phyloP scores from a whole-genome alignment of 441 rosid species.

The Gossypium lobatum region DNA sequence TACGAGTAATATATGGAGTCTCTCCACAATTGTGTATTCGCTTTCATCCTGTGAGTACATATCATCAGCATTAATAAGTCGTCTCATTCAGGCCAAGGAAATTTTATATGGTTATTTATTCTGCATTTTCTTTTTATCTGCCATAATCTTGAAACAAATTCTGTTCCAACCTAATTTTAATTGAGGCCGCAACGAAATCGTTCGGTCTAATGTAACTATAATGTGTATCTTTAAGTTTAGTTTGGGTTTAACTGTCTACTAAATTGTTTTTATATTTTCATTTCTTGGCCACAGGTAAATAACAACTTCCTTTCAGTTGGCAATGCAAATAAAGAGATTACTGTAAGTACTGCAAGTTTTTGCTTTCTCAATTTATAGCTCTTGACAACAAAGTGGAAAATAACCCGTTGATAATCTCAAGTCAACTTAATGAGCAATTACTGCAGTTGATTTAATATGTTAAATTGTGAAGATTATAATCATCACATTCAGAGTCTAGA shows the following conservation, averaged over 20 bases:
- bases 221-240: too few species aligned
- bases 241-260: neutral
- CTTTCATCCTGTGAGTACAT: slow-evolving; percentile 80
- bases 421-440: neutral
- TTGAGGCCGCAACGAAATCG: neutral
- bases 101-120: neutral
- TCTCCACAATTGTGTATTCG: slow-evolving; percentile 84
- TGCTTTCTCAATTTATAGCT: neutral
- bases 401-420: neutral
- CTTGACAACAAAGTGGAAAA: neutral
- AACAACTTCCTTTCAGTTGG: slow-evolving; percentile 93
- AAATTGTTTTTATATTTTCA: slow-evolving; percentile 20
- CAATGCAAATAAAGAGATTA: slow-evolving; percentile 82
- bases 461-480: neutral
- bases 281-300: slow-evolving; percentile 61
- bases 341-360: slow-evolving; percentile 41
- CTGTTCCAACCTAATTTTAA: neutral
- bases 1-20: slow-evolving; percentile 89
- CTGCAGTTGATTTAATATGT: neutral
- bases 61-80: neutral
- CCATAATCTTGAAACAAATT: neutral
- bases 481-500: neutral
- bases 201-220: too few species aligned
- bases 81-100: neutral
- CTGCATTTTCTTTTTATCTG: neutral